A percentile compares a stretch with the other conserved stretches of the same genome.
Evolutionary conservation across 345 rosid species (phyloP).

Genomic region (Excoecaria cochinchinensis): DNA sequence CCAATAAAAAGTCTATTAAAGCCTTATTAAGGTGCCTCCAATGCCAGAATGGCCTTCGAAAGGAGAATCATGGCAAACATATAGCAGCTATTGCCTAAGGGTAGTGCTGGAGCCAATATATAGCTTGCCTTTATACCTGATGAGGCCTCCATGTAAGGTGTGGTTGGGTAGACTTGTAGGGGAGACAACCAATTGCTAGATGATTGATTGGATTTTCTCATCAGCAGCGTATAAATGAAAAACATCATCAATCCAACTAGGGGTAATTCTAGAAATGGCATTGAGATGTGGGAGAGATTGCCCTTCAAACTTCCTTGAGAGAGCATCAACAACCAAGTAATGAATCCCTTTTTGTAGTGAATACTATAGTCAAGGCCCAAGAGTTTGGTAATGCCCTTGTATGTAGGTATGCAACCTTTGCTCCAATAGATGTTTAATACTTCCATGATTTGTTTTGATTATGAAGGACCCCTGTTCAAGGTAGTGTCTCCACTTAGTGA

Average conservation of each 20-base stretch:
- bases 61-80: background rate
- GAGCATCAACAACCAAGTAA: background rate
- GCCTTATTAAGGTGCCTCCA: background rate
- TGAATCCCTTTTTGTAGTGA: background rate
- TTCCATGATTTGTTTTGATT: background rate
- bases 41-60: background rate
- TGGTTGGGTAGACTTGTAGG: background rate
- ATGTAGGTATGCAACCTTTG: background rate
- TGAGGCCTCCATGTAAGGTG: too few species aligned
- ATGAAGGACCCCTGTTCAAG: background rate
- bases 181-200: background rate
- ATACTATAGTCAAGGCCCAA: background rate
- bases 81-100: background rate
- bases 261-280: background rate
- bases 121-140: background rate
- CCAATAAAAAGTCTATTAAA: background rate
- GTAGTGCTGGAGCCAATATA: too few species aligned
- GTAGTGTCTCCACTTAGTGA: too few species aligned
- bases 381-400: background rate
- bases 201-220: background rate
- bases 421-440: background rate
- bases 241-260: background rate
- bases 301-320: background rate
- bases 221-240: background rate
- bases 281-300: background rate